Percentiles rank a stretch among this genome's conserved stretches.
These are phyloP conservation scores for Elsinoe perseae DNA, from an alignment of 2,329 filamentous ascomycete genomes.

Conservation along the genomic window DNA sequence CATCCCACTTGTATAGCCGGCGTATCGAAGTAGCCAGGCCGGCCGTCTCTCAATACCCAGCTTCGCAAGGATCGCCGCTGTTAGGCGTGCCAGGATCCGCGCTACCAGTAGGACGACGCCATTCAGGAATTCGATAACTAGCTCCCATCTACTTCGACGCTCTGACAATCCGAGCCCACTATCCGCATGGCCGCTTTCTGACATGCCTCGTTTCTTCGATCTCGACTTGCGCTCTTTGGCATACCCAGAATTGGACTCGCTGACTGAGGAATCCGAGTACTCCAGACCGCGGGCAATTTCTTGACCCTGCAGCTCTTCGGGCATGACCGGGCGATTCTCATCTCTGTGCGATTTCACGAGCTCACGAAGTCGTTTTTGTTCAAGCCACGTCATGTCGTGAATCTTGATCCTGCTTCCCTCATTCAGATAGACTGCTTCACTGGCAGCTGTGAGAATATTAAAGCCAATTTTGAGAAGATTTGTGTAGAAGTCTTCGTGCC, in stretches of 20 bases:
- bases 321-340: conserved; percentile 30
- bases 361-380: conserved; percentile 75
- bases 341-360: conserved; percentile 42
- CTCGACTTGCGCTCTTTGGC: conserved; percentile 56
- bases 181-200: conserved; percentile 29
- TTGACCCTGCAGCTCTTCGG: conserved; percentile 37
- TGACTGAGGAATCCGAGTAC: conserved; percentile 29
- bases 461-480: conserved; percentile 81
- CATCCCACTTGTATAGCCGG: conserved; percentile 33
- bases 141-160: conserved; percentile 68
- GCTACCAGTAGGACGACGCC: conserved; percentile 62
- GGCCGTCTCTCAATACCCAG: conserved; percentile 57
- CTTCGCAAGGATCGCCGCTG: conserved; percentile 48
- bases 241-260: conserved; percentile 46
- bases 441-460: conserved; percentile 81
- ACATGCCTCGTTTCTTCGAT: conserved; percentile 21
- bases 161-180: conserved; percentile 72
- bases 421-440: conserved; percentile 90
- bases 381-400: conserved; percentile 77
- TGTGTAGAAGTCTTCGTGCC: conserved; percentile 93
- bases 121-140: conserved; percentile 66
- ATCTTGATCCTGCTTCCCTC: conserved; percentile 72
- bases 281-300: conserved; percentile 33
- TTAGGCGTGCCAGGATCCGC: conserved; percentile 49
- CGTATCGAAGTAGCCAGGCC: conserved; percentile 52